Evolutionary conservation across 75 land plant genomes (phyloP).

Genomic region (Sequoia sempervirens): DNA sequence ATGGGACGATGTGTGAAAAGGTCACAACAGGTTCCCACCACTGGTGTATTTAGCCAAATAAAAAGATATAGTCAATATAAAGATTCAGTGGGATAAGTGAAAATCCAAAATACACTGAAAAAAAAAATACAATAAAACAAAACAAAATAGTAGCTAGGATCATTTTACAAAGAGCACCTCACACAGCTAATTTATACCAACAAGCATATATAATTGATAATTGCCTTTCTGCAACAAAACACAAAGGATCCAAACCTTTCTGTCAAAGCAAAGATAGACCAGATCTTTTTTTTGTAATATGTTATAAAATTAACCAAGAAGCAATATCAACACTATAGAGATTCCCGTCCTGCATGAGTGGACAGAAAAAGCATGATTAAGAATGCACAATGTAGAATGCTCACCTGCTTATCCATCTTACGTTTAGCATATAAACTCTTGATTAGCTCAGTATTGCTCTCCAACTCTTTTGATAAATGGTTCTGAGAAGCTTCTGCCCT

Average conservation of each 20-base stretch:
- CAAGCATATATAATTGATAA: too few species aligned
- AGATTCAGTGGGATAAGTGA: too few species aligned
- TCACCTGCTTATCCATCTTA: constrained; percentile 89
- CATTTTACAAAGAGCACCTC: too few species aligned
- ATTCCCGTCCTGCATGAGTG: background rate
- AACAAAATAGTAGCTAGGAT: too few species aligned
- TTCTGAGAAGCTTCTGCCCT: constrained; percentile 61
- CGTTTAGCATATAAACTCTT: constrained; percentile 77
- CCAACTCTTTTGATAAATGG: constrained; percentile 62
- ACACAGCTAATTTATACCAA: too few species aligned
- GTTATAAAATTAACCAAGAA: background rate
- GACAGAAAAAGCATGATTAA: background rate
- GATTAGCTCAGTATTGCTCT: constrained; percentile 68
- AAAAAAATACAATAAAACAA: too few species aligned
- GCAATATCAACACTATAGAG: background rate
- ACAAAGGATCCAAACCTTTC: background rate
- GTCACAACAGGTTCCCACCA: too few species aligned
- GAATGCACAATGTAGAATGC: background rate
- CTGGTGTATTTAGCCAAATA: too few species aligned
- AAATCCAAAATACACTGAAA: too few species aligned
- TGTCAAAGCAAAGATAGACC: background rate
- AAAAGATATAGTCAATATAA: too few species aligned
- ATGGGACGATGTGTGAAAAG: too few species aligned
- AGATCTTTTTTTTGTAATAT: background rate
- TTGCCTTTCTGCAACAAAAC: too few species aligned